phyloP scores from a whole-genome alignment of 2,329 filamentous ascomycete species.

The Aspergillus proliferans region DNA sequence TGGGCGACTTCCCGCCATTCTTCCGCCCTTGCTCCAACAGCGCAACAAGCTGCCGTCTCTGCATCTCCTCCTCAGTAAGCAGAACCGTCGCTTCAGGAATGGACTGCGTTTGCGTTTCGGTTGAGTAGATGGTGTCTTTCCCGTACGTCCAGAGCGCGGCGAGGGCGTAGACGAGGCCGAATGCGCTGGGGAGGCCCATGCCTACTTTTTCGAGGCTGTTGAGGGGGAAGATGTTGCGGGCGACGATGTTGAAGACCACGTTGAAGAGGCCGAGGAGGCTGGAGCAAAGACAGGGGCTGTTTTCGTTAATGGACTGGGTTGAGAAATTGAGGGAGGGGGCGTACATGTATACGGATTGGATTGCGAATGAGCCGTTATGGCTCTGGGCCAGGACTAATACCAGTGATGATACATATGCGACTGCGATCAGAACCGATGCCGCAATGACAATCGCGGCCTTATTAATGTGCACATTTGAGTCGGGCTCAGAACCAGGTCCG shows the following conservation, averaged over 20 bases:
- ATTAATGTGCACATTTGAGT: slow-evolving; percentile 14
- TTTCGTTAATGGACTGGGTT: background rate
- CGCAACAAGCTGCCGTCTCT: slow-evolving; percentile 33
- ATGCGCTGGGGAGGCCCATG: slow-evolving; percentile 22
- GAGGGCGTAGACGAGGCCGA: slow-evolving; percentile 22
- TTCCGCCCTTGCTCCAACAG: slow-evolving; percentile 24
- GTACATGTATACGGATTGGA: slow-evolving; percentile 28
- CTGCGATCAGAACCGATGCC: slow-evolving; percentile 21
- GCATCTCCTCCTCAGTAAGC: slow-evolving; percentile 34
- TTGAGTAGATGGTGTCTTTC: slow-evolving; percentile 8
- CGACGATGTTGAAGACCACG: slow-evolving; percentile 26
- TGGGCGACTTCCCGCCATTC: slow-evolving; percentile 15
- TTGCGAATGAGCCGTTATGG: background rate
- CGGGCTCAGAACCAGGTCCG: background rate
- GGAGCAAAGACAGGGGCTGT: slow-evolving; percentile 16
- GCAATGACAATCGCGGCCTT: slow-evolving; percentile 17
- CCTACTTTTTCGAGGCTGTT: slow-evolving; percentile 18
- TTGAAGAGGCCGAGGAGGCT: slow-evolving; percentile 30
- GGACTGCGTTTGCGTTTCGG: slow-evolving; percentile 3
- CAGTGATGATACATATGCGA: slow-evolving; percentile 21
- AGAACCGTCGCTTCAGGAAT: slow-evolving; percentile 9
- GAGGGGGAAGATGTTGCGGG: slow-evolving; percentile 22
- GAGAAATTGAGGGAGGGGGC: background rate
- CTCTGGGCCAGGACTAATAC: slow-evolving; percentile 7
- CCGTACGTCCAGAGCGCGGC: slow-evolving; percentile 21